These are phyloP conservation scores for Schizophyllum amplum DNA, from an alignment of 1,284 basidiomycete genomes.

Conservation along the genomic window DNA sequence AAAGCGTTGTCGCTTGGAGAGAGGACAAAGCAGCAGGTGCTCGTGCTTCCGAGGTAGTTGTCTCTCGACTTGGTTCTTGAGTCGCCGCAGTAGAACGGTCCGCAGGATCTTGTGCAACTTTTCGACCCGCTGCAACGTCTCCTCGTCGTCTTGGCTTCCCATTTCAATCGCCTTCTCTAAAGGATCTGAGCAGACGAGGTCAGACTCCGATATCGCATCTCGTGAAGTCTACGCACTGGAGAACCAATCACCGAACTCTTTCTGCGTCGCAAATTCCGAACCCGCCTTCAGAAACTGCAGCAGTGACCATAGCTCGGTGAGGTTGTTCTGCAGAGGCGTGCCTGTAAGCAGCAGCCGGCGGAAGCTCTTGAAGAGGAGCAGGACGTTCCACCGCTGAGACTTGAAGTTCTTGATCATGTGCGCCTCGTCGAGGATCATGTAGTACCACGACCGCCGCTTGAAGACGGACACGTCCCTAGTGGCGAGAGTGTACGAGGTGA, in stretches of 20 bases:
- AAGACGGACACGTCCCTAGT: slow-evolving; percentile 92
- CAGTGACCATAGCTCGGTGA: slow-evolving; percentile 93
- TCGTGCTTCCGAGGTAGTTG: slow-evolving; percentile 94
- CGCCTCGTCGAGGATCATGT: slow-evolving; percentile 94
- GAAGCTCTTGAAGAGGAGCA: slow-evolving; percentile 91
- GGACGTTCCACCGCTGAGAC: slow-evolving; percentile 90
- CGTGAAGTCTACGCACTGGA: slow-evolving; percentile 56
- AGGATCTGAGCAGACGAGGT: slow-evolving; percentile 41
- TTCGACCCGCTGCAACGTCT: slow-evolving; percentile 79
- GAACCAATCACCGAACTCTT: slow-evolving; percentile 96
- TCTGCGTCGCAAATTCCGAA: slow-evolving; percentile 85
- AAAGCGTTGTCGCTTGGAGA: slow-evolving; percentile 94
- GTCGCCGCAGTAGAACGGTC: slow-evolving; percentile 88
- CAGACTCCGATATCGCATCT: slow-evolving; percentile 6
- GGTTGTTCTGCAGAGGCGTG: slow-evolving; percentile 92
- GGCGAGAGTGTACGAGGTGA: slow-evolving; percentile 92
- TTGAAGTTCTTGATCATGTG: slow-evolving; percentile 99
- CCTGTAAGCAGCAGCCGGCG: slow-evolving; percentile 86
- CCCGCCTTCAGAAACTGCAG: slow-evolving; percentile 96
- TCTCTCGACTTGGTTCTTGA: slow-evolving; percentile 95
- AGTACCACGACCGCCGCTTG: slow-evolving; percentile 93
- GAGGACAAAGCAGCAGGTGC: slow-evolving; percentile 84
- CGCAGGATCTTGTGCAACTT: slow-evolving; percentile 91
- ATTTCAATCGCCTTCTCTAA: slow-evolving; percentile 92
- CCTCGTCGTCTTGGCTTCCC: slow-evolving; percentile 74